phyloP scores from a whole-genome alignment of 1,284 basidiomycete genomes.

The Pseudozyma pruni region DNA sequence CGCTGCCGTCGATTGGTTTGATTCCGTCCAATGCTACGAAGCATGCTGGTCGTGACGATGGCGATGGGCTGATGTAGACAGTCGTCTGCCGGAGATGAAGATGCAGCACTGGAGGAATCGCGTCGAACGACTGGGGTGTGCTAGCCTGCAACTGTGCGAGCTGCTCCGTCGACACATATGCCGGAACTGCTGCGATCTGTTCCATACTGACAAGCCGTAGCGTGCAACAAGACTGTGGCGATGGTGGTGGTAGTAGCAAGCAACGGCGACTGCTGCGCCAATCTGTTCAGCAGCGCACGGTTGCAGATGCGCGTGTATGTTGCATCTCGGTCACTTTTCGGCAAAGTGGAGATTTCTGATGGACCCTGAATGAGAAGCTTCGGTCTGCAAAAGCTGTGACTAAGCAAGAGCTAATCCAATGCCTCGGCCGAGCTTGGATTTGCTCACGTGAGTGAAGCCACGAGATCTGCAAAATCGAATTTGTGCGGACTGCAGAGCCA shows the following conservation, averaged over 20 bases:
- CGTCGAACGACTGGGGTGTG: conserved; percentile 49
- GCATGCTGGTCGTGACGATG: conserved; percentile 28
- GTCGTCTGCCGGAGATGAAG: conserved; percentile 26
- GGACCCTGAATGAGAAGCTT: background rate
- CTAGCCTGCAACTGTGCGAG: conserved; percentile 26
- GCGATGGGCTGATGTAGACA: conserved; percentile 39
- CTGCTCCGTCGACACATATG: conserved; percentile 21
- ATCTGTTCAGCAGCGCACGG: conserved; percentile 11
- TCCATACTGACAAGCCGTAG: conserved; percentile 12
- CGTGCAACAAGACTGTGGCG: conserved; percentile 1
- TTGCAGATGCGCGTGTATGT: conserved; percentile 1
- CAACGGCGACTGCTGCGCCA: background rate
- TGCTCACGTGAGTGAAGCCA: background rate
- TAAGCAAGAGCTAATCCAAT: conserved; percentile 3
- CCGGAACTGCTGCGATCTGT: conserved; percentile 28
- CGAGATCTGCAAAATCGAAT: background rate
- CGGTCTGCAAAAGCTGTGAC: conserved; percentile 11
- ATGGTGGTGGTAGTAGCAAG: background rate
- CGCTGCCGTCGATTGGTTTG: background rate
- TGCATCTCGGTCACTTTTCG: conserved; percentile 1
- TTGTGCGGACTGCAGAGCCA: background rate
- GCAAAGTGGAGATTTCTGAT: conserved; percentile 3
- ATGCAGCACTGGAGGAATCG: conserved; percentile 30
- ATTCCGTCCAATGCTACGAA: no score
- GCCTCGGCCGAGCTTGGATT: conserved; percentile 1